phyloP scores from a whole-genome alignment of 2,329 filamentous ascomycete genomes.

The Penicillium rolfsii region DNA sequence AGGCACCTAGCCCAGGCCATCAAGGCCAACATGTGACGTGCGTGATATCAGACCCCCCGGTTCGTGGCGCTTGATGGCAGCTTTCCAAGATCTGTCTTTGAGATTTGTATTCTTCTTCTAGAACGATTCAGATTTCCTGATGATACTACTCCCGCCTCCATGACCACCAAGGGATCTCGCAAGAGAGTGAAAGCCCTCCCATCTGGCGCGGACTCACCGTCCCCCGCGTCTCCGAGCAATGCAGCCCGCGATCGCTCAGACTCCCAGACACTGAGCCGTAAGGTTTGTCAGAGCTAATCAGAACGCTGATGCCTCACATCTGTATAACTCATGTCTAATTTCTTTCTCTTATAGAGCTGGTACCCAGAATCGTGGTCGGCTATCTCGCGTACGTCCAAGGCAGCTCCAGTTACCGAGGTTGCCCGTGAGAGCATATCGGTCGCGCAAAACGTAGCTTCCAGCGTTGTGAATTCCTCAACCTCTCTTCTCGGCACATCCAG shows the following conservation, averaged over 20 bases:
- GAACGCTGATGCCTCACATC: background rate
- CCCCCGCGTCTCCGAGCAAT: constrained; percentile 29
- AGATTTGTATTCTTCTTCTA: constrained; percentile 9
- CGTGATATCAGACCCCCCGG: constrained; percentile 35
- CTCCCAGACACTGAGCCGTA: constrained; percentile 32
- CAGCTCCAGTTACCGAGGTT: constrained; percentile 53
- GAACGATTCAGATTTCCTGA: constrained; percentile 30
- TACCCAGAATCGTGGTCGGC: constrained; percentile 52
- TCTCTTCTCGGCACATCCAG: constrained; percentile 32
- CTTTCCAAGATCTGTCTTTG: constrained; percentile 8
- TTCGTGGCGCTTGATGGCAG: constrained; percentile 23
- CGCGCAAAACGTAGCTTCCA: constrained; percentile 43
- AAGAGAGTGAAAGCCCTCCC: constrained; percentile 50
- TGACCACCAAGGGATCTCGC: constrained; percentile 48
- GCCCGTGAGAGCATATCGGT: constrained; percentile 55
- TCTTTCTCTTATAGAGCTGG: constrained; percentile 40
- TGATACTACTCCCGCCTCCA: constrained; percentile 38
- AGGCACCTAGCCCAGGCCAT: constrained; percentile 20
- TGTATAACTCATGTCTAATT: constrained; percentile 16
- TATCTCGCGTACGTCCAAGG: constrained; percentile 45
- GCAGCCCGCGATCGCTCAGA: constrained; percentile 32
- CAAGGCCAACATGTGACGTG: constrained; percentile 40
- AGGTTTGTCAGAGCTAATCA: constrained; percentile 32
- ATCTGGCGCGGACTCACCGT: constrained; percentile 36
- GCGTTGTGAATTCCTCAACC: constrained; percentile 38